A percentile compares a stretch with the other conserved stretches of the same genome.
Evolutionary conservation across 2,329 filamentous ascomycete genomes (phyloP).

Genomic region (Blastomyces parvus): DNA sequence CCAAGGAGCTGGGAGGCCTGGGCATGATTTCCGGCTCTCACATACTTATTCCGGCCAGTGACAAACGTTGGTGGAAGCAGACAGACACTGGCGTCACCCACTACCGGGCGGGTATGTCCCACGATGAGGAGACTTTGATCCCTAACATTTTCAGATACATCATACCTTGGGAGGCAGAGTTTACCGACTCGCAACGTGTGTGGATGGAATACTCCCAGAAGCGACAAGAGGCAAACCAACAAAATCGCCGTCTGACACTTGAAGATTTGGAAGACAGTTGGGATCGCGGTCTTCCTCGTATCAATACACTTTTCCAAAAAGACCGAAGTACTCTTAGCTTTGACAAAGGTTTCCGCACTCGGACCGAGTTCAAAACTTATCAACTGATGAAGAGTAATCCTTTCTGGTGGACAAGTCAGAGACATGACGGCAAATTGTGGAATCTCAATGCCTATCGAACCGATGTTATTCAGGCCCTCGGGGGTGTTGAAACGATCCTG

Average conservation of each 20-base stretch:
- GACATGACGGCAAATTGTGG: slow-evolving; percentile 96
- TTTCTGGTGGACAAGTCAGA: slow-evolving; percentile 98
- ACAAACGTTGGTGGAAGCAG: slow-evolving; percentile 97
- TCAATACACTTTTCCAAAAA: slow-evolving; percentile 98
- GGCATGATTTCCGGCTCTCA: slow-evolving; percentile 99
- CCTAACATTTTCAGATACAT: slow-evolving; percentile 99
- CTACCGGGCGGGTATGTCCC: slow-evolving; percentile 94
- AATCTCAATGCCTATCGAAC: slow-evolving; percentile 92
- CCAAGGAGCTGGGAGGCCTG: slow-evolving; percentile 90
- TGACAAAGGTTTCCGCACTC: slow-evolving; percentile 92
- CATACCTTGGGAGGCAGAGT: slow-evolving; percentile 97
- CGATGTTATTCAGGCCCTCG: slow-evolving; percentile 90
- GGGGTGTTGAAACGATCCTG: slow-evolving; percentile 94
- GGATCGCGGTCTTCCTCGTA: slow-evolving; percentile 93
- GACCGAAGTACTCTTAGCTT: slow-evolving; percentile 94
- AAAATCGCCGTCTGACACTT: slow-evolving; percentile 86
- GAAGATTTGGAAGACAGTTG: slow-evolving; percentile 97
- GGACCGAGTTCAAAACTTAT: slow-evolving; percentile 96
- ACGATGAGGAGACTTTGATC: slow-evolving; percentile 94
- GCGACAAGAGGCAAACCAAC: slow-evolving; percentile 89
- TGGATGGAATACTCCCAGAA: slow-evolving; percentile 99
- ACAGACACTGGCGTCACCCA: slow-evolving; percentile 96
- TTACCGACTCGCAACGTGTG: slow-evolving; percentile 96
- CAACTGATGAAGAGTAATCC: slow-evolving; percentile 99
- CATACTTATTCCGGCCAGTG: slow-evolving; percentile 91